Base-by-base conservation (phyloP, 2,329 filamentous ascomycete genomes). In the Phoma sp. region DNA sequence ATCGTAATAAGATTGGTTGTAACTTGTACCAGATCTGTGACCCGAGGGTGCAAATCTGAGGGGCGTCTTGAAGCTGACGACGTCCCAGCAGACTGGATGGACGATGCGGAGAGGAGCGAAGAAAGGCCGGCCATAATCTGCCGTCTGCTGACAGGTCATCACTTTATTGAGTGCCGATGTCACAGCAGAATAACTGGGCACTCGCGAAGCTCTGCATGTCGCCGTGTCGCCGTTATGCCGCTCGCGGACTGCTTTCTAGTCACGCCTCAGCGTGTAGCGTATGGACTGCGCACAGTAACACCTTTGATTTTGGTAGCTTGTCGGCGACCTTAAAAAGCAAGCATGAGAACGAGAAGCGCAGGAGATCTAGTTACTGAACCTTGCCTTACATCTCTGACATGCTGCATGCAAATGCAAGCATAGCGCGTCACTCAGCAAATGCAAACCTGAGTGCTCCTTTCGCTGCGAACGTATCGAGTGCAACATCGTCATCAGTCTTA, bases 41-140 rank as follows among this genome's bases (percentile, higher is more conserved):
- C 54, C 48, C 44, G 48, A 52, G 19, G 37, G 44, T 31, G 46
- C 19, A 40, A 43, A 41, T 54, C 50, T 37, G 40, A 54, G 37
- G 37, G 44, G 25, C 32, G 36, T 39, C 15, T 48, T 55, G 47
- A 53, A 52, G 41, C 45, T 57, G 53, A 40, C 52, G 41, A 21
- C 37, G 55, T 70, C 64, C 70, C 69, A 61, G 58, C 52, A 52
- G 54, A 55, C 37, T 17, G 17, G 17, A 17, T 63, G 68, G 70
- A 67, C 53, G 58, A 53, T 62, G 70, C 57, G 65, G 69, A 72
- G 69, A 67, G 60, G 41, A 40, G 55, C 57, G 58, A 64, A 39
- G 51, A 60, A 58, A 54, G 50, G 35, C 57, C 58, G 55, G 63
- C 61, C 56, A 45, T 49, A 44, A 44, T 38, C 44, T 61, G 49